Conservation (phyloP, 1,284 basidiomycete genomes). For the Ceraceosorus guamensis region DNA sequence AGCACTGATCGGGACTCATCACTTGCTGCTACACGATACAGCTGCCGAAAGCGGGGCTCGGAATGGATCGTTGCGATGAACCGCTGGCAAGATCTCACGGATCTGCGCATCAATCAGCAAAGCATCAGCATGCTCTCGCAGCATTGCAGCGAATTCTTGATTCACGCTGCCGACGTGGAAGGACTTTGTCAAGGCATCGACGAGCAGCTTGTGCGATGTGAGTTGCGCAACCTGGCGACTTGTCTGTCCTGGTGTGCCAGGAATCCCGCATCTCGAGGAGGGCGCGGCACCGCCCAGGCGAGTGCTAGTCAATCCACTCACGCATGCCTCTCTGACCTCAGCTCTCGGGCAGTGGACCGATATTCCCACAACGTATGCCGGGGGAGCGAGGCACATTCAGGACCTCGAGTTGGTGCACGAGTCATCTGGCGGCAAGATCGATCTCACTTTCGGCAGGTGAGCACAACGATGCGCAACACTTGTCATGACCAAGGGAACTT, state of each 20-base stretch:
- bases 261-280: neutral
- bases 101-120: slow-evolving; percentile 69
- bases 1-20: too few species aligned
- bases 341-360: slow-evolving; percentile 83
- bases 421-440: slow-evolving; percentile 77
- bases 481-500: neutral
- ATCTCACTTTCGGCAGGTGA: slow-evolving; percentile 90
- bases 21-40: too few species aligned
- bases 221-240: too few species aligned
- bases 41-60: slow-evolving; percentile 70
- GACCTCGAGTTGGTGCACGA: slow-evolving; percentile 77
- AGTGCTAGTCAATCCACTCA: neutral
- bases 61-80: slow-evolving; percentile 97
- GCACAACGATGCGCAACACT: slow-evolving; percentile 16
- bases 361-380: slow-evolving; percentile 93
- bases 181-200: slow-evolving; percentile 96
- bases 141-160: slow-evolving; percentile 71
- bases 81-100: slow-evolving; percentile 93
- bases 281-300: neutral
- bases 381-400: slow-evolving; percentile 77
- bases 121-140: slow-evolving; percentile 11
- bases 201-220: slow-evolving; percentile 74
- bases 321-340: slow-evolving; percentile 44
- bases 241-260: neutral
- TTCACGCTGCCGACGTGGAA: slow-evolving; percentile 97